Conservation (phyloP, 225 moss, liverwort and hornwort species). For the Polytrichum commune region DNA sequence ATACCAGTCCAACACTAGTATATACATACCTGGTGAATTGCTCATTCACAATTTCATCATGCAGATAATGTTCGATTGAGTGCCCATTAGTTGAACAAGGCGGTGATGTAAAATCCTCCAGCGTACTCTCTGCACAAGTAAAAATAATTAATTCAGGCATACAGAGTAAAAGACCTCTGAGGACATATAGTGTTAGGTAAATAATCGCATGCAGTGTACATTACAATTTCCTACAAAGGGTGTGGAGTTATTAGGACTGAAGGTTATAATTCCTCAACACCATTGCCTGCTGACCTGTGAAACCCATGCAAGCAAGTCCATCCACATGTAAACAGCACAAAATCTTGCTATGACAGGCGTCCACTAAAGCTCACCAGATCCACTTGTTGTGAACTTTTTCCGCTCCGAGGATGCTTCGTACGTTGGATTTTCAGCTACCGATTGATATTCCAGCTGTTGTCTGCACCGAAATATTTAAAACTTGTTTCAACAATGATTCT, state of each 20-base stretch:
- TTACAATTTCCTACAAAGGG: neutral
- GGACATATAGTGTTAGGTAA: neutral
- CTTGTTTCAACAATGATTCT: too few species aligned
- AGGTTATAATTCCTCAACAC: neutral
- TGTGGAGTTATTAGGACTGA: neutral
- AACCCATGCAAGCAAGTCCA: too few species aligned
- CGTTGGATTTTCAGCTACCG: slow-evolving; percentile 45
- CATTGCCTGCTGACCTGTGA: neutral
- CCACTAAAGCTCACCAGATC: slow-evolving; percentile 29
- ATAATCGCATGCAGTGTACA: neutral
- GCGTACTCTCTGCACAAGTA: slow-evolving; percentile 24
- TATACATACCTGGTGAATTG: slow-evolving; percentile 85
- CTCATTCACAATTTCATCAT: slow-evolving; percentile 85
- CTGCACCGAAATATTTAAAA: slow-evolving; percentile 17
- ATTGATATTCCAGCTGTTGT: slow-evolving; percentile 26
- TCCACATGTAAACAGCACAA: too few species aligned
- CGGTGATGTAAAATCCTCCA: slow-evolving; percentile 21
- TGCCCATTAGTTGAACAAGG: slow-evolving; percentile 39
- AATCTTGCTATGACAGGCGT: neutral
- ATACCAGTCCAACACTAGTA: neutral
- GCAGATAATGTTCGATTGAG: slow-evolving; percentile 50
- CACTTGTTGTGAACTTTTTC: slow-evolving; percentile 22
- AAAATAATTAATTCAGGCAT: too few species aligned
- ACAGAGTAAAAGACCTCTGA: too few species aligned
- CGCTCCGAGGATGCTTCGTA: slow-evolving; percentile 41